These are phyloP conservation scores for Ajuga reptans DNA, from an alignment of 305 asterid genomes.

Conservation along the genomic window DNA sequence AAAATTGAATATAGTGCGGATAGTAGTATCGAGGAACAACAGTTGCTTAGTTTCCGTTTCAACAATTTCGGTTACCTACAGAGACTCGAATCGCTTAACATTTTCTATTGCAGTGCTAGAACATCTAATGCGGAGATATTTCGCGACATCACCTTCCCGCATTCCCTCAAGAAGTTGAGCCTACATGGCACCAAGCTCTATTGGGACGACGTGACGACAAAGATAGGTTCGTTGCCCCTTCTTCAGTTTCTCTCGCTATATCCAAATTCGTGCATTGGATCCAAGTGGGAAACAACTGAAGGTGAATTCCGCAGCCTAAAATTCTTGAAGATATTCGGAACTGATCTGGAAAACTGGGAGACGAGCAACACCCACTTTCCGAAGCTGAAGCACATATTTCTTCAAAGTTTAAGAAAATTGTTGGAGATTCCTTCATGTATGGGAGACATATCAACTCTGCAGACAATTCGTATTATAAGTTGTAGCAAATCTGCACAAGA, in stretches of 20 bases:
- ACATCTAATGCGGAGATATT: background rate
- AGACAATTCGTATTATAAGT: background rate
- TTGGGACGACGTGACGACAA: background rate
- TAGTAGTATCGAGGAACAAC: background rate
- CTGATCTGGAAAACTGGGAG: background rate
- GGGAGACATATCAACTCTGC: background rate
- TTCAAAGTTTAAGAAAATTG: background rate
- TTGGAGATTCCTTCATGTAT: background rate
- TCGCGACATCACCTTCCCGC: background rate
- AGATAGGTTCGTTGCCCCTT: background rate
- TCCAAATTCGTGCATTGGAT: background rate
- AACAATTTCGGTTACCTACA: background rate
- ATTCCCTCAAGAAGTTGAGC: slow-evolving; percentile 16
- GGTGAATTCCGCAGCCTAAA: background rate
- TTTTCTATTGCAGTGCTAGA: background rate
- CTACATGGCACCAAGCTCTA: background rate
- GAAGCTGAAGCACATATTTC: background rate
- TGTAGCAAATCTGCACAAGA: background rate
- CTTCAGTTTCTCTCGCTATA: background rate
- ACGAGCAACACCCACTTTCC: background rate
- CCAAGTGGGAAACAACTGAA: background rate
- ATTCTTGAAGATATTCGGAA: background rate
- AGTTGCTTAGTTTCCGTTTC: background rate
- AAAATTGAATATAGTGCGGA: background rate
- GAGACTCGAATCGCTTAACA: background rate